These are phyloP conservation scores for Yueomyces sp. DNA, from an alignment of 805 yeast species.

Conservation along the genomic window DNA sequence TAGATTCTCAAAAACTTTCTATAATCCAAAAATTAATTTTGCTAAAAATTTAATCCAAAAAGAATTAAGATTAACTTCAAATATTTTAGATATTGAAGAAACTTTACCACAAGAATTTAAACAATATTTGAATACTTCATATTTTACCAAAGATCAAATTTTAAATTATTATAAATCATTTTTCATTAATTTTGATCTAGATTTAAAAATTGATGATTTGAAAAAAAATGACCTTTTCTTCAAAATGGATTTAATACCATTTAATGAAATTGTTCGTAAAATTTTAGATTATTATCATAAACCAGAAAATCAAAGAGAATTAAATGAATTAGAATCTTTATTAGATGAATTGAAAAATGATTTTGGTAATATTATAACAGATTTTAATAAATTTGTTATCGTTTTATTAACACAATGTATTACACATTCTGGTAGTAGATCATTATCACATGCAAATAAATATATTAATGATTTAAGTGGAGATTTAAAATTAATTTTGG, in stretches of 20 bases:
- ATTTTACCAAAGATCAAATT: conserved; percentile 25
- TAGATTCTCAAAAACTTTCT: conserved; percentile 30
- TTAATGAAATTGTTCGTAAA: conserved; percentile 24
- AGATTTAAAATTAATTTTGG: conserved; percentile 24
- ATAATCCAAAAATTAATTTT: conserved; percentile 64
- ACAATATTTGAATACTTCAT: conserved; percentile 32
- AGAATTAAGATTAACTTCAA: conserved; percentile 73
- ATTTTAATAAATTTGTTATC: conserved; percentile 34
- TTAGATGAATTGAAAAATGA: conserved; percentile 19
- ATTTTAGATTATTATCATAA: conserved; percentile 28
- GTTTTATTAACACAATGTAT: conserved; percentile 56
- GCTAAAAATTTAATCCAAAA: conserved; percentile 69
- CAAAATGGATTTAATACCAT: conserved; percentile 26
- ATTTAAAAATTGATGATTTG: conserved; percentile 4
- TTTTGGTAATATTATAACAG: conserved; percentile 19
- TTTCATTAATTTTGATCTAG: conserved; percentile 17
- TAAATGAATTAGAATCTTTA: conserved; percentile 19
- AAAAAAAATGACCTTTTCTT: conserved; percentile 28
- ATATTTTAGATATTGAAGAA: conserved; percentile 45
- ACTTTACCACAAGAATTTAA: conserved; percentile 54
- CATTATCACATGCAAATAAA: conserved; percentile 62
- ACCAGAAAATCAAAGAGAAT: conserved; percentile 17
- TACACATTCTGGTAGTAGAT: conserved; percentile 77
- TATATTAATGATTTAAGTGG: conserved; percentile 32
- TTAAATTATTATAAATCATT: conserved; percentile 26